A percentile compares a stretch with the other conserved stretches of the same genome.
These are phyloP conservation scores for Ophiostoma triangulosporum DNA, from an alignment of 2,329 filamentous ascomycete species.

Conservation along the genomic window DNA sequence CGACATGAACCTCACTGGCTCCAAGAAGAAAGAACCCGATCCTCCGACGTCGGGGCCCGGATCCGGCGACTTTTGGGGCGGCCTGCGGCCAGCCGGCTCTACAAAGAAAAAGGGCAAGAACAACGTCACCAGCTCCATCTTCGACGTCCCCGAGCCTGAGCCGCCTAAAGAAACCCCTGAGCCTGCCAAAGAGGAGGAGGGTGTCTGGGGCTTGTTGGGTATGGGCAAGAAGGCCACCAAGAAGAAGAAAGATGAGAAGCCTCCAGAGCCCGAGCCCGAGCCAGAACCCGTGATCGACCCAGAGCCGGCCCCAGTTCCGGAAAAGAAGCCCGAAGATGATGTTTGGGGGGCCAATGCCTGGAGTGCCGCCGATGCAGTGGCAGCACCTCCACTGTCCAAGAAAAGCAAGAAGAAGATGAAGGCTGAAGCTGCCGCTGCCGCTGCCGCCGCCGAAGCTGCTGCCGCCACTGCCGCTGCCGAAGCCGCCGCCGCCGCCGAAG, in stretches of 20 bases:
- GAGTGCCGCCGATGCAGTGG: neutral
- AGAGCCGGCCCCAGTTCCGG: neutral
- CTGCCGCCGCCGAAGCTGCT: neutral
- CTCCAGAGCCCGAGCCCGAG: neutral
- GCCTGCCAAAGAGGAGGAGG: slow-evolving; percentile 11
- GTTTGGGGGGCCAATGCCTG: slow-evolving; percentile 10
- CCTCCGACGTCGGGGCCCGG: slow-evolving; percentile 17
- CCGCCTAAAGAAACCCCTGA: slow-evolving; percentile 3
- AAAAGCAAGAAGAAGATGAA: slow-evolving; percentile 26
- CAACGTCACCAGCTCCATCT: slow-evolving; percentile 12
- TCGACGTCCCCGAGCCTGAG: slow-evolving; percentile 9
- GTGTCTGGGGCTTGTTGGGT: slow-evolving; percentile 29
- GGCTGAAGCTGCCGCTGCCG: slow-evolving; percentile 1
- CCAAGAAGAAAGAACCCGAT: slow-evolving; percentile 26
- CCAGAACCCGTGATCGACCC: neutral
- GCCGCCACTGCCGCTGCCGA: slow-evolving; percentile 1
- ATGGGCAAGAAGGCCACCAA: slow-evolving; percentile 25
- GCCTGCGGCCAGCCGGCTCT: neutral
- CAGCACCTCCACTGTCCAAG: slow-evolving; percentile 16
- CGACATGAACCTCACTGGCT: slow-evolving; percentile 25
- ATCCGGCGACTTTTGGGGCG: slow-evolving; percentile 14
- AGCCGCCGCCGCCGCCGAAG: neutral
- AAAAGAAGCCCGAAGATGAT: slow-evolving; percentile 7
- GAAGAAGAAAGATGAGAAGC: slow-evolving; percentile 14
- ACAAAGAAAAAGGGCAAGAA: slow-evolving; percentile 28